A percentile compares a stretch with the other conserved stretches of the same genome.
These are phyloP conservation scores for Plenodomus biglobosus DNA, from an alignment of 2,329 filamentous ascomycete species.

Conservation along the genomic window DNA sequence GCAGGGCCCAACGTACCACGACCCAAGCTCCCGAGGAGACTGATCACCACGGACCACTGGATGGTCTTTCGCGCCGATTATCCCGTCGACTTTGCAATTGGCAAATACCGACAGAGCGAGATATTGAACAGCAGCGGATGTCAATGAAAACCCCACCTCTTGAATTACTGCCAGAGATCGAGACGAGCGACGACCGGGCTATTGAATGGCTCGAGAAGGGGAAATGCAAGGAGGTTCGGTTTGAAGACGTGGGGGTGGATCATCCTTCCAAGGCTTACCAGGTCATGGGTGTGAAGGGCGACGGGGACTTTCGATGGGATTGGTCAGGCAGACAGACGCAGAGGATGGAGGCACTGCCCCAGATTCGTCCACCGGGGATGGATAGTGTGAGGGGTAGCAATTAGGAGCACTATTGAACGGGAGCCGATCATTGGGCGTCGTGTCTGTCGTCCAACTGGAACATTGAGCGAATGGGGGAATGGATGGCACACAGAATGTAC, in stretches of 20 bases:
- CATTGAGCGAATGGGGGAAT: too few species aligned
- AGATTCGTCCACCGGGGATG: not conserved
- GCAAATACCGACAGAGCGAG: constrained; percentile 7
- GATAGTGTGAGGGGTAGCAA: not conserved
- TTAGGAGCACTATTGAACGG: too few species aligned
- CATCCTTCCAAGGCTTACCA: constrained; percentile 2
- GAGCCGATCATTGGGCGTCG: too few species aligned
- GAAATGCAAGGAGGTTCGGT: not conserved
- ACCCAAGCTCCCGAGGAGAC: not conserved
- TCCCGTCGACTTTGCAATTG: constrained; percentile 7
- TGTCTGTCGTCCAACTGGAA: too few species aligned
- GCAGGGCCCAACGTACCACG: not conserved
- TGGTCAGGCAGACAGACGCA: constrained; percentile 1
- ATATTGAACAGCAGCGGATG: constrained; percentile 8
- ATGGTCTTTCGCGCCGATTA: constrained; percentile 2
- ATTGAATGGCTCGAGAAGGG: constrained; percentile 22
- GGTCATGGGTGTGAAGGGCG: not conserved
- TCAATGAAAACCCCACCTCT: constrained; percentile 10
- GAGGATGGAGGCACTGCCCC: not conserved
- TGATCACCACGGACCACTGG: constrained; percentile 1
- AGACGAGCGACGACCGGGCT: constrained; percentile 17
- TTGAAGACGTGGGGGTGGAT: constrained; percentile 6
- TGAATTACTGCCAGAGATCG: constrained; percentile 13
- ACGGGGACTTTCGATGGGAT: constrained; percentile 8
- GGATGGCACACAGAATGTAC: too few species aligned